Evolutionary conservation across 441 rosid species (phyloP).

Genomic region (Mallotus japonicus): DNA sequence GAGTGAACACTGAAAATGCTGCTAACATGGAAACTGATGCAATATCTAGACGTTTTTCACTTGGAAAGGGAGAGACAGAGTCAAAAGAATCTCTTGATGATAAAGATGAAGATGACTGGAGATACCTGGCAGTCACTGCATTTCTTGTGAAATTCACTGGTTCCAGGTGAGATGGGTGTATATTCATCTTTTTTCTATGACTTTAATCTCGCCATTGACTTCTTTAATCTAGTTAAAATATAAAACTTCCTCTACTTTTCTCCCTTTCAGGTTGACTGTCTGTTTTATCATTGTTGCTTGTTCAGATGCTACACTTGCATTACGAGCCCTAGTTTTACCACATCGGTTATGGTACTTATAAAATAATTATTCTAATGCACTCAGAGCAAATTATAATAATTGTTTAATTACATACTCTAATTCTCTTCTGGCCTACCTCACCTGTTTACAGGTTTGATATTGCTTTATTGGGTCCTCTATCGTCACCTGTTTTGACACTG

Average conservation of each 20-base stretch:
- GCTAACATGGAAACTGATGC: conserved; percentile 25
- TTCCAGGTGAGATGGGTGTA: conserved; percentile 57
- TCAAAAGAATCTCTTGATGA: conserved; percentile 35
- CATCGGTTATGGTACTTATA: conserved; percentile 75
- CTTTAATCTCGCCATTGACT: not conserved
- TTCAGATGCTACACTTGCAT: conserved; percentile 84
- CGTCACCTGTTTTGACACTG: conserved; percentile 78
- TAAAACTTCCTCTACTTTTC: conserved; percentile 2
- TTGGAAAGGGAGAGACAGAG: conserved; percentile 26
- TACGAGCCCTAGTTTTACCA: conserved; percentile 85
- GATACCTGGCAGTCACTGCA: conserved; percentile 90
- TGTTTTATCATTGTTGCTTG: conserved; percentile 87
- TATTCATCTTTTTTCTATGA: not conserved
- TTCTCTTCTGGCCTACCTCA: conserved; percentile 8
- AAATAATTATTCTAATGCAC: conserved; percentile 16
- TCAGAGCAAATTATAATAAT: not conserved
- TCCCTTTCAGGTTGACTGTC: conserved; percentile 68
- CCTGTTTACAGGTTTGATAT: conserved; percentile 83
- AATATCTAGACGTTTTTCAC: conserved; percentile 25
- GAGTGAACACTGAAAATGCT: conserved; percentile 23
- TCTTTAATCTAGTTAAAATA: not conserved
- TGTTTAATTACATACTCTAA: not conserved
- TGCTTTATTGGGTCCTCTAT: conserved; percentile 60
- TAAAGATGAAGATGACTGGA: conserved; percentile 85
- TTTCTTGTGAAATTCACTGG: conserved; percentile 74